A percentile compares a stretch with the other conserved stretches of the same genome.
phyloP scores from a whole-genome alignment of 202 grass and related monocot genomes.

The Schoenoplectus tabernaemontani region DNA sequence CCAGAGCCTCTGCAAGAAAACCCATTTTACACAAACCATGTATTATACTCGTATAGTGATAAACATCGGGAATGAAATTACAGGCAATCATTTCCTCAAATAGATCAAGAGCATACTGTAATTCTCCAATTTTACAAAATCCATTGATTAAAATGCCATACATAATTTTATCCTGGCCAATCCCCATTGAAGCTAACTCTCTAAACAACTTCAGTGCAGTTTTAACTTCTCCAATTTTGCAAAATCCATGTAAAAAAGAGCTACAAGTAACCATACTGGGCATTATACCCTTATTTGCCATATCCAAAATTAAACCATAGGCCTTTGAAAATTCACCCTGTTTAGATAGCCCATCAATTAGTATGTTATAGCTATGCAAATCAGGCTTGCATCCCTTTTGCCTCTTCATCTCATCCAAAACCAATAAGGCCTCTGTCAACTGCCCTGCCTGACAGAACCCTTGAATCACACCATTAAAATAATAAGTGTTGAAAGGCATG shows the following conservation, averaged over 20 bases:
- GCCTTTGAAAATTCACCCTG: slow-evolving; percentile 42
- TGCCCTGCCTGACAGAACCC: slow-evolving; percentile 50
- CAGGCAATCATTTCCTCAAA: slow-evolving; percentile 60
- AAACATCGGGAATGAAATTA: slow-evolving; percentile 53
- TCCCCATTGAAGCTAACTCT: slow-evolving; percentile 37
- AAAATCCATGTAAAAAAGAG: slow-evolving; percentile 62
- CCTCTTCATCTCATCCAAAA: slow-evolving; percentile 50
- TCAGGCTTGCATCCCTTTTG: slow-evolving; percentile 40
- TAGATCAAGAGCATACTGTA: slow-evolving; percentile 34
- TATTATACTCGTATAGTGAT: slow-evolving; percentile 61
- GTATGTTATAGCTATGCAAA: slow-evolving; percentile 67
- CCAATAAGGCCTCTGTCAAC: slow-evolving; percentile 32
- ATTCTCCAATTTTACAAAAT: slow-evolving; percentile 51
- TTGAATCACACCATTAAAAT: slow-evolving; percentile 78
- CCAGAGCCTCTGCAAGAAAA: slow-evolving; percentile 39
- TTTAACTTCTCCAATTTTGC: slow-evolving; percentile 42
- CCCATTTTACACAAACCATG: slow-evolving; percentile 64
- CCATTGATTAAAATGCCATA: slow-evolving; percentile 78
- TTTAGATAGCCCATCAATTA: slow-evolving; percentile 65
- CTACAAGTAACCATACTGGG: slow-evolving; percentile 52
- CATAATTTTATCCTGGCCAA: slow-evolving; percentile 42
- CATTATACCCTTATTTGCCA: slow-evolving; percentile 46
- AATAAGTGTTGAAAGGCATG: slow-evolving; percentile 44
- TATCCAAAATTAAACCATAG: slow-evolving; percentile 38
- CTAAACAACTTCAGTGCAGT: slow-evolving; percentile 41